Evolutionary conservation across 2,329 filamentous ascomycete species (phyloP).

Genomic region (Claviceps cyperi): DNA sequence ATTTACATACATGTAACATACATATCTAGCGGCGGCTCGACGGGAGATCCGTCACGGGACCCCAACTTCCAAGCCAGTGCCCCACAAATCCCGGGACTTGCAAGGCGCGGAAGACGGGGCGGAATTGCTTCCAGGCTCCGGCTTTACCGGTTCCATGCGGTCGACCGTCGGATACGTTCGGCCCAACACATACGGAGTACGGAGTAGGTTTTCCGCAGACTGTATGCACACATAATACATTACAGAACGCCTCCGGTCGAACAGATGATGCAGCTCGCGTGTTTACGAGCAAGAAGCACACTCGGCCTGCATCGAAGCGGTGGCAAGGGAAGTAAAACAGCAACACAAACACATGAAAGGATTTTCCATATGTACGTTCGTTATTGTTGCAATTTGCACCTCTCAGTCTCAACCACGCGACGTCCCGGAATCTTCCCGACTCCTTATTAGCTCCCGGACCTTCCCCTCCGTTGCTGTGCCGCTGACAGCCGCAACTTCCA

Average conservation of each 20-base stretch:
- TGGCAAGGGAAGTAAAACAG: too few relatives aligned
- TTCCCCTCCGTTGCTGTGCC: neutral
- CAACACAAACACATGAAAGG: too few relatives aligned
- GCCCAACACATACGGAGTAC: too few relatives aligned
- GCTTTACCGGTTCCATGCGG: neutral
- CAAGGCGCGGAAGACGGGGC: conserved; percentile 5
- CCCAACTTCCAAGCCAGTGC: neutral
- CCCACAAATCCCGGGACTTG: conserved; percentile 3
- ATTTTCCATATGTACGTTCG: too few relatives aligned
- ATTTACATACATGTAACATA: neutral
- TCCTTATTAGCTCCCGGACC: too few relatives aligned
- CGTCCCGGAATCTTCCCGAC: too few relatives aligned
- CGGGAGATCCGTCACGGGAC: neutral
- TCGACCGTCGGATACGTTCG: too few relatives aligned
- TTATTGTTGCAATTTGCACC: too few relatives aligned
- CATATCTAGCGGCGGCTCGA: neutral
- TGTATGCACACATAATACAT: too few relatives aligned
- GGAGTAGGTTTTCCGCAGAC: too few relatives aligned
- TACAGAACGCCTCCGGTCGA: neutral
- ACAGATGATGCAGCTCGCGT: neutral
- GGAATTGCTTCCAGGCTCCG: conserved; percentile 6
- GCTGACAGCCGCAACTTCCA: conserved; percentile 8
- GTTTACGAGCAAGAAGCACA: neutral
- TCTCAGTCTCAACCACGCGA: too few relatives aligned
- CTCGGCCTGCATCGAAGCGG: too few relatives aligned